Conservation (phyloP, 495 filamentous ascomycete species). For the Amniculicola lignicola region DNA sequence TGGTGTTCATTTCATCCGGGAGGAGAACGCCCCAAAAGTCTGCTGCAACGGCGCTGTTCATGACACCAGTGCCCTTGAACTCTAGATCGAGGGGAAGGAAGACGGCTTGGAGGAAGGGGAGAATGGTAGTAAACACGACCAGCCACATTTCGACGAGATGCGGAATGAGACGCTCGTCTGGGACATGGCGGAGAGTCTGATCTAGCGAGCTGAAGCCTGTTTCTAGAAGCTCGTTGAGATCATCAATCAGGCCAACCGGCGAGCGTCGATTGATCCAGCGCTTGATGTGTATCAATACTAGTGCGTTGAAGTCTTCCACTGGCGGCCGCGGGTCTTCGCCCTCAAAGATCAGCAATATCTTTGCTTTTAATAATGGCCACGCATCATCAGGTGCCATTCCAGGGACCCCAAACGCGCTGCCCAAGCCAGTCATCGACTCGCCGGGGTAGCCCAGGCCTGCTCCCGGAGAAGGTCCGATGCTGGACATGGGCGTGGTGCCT, state of each 20-base stretch:
- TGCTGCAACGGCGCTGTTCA: conserved; percentile 69
- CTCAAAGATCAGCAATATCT: conserved; percentile 87
- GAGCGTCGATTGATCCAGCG: conserved; percentile 42
- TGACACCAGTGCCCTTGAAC: conserved; percentile 80
- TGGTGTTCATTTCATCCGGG: conserved; percentile 37
- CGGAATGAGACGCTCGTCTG: conserved; percentile 80
- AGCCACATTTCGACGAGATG: conserved; percentile 92
- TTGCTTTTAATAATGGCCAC: conserved; percentile 91
- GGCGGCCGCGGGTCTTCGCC: conserved; percentile 85
- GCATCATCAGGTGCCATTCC: conserved; percentile 87
- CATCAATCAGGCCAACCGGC: conserved; percentile 35
- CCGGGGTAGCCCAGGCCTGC: conserved; percentile 11
- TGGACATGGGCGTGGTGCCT: conserved; percentile 8
- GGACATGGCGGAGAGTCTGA: conserved; percentile 67
- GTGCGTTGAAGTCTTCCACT: conserved; percentile 89
- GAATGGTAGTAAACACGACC: conserved; percentile 78
- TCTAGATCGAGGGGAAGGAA: conserved; percentile 93
- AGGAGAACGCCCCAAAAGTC: conserved; percentile 79
- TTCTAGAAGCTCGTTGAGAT: conserved; percentile 40
- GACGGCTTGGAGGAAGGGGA: conserved; percentile 94
- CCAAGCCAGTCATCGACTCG: conserved; percentile 28
- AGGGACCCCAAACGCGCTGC: conserved; percentile 60
- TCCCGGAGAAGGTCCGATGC: conserved; percentile 32
- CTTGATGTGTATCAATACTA: conserved; percentile 54
- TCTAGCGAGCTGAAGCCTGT: conserved; percentile 86